These are phyloP conservation scores for Botrytis deweyae DNA, from an alignment of 2,329 filamentous ascomycete species.

Conservation along the genomic window DNA sequence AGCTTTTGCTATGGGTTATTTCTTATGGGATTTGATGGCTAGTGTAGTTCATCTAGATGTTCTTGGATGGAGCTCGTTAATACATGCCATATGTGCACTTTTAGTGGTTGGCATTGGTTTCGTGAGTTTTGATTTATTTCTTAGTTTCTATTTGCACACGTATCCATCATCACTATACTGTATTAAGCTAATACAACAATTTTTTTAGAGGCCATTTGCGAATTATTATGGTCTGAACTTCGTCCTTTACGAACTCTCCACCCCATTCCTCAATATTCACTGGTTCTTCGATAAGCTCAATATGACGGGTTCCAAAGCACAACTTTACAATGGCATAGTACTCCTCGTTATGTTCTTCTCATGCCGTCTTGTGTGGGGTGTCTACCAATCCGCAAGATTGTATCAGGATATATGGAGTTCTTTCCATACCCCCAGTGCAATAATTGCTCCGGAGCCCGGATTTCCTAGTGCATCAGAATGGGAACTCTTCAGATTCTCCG, in stretches of 20 bases:
- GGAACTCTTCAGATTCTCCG: too few relatives aligned
- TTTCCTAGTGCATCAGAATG: too few relatives aligned
- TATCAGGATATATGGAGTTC: constrained; percentile 63
- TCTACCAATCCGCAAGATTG: constrained; percentile 65
- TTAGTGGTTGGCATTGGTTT: constrained; percentile 75
- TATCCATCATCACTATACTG: too few relatives aligned
- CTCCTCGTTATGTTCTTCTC: constrained; percentile 82
- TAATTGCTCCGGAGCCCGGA: too few relatives aligned
- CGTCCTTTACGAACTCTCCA: constrained; percentile 81
- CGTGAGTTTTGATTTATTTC: too few relatives aligned
- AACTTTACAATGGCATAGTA: constrained; percentile 75
- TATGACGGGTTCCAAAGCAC: constrained; percentile 69
- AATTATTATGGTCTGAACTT: constrained; percentile 79
- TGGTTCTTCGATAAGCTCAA: constrained; percentile 86
- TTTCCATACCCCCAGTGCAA: too few relatives aligned
- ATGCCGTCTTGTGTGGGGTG: constrained; percentile 75
- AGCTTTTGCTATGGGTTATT: constrained; percentile 74
- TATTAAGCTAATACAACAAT: too few relatives aligned
- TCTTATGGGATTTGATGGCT: constrained; percentile 73
- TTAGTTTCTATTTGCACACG: too few relatives aligned
- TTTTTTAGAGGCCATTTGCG: too few relatives aligned
- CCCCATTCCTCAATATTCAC: constrained; percentile 81
- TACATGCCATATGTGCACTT: constrained; percentile 40
- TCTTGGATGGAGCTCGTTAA: constrained; percentile 64
- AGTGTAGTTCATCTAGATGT: constrained; percentile 65